Evolutionary conservation across 1,284 basidiomycete species (phyloP), one percentile per base, ranked within the genome.

Genomic region (Melampsora americana): DNA sequence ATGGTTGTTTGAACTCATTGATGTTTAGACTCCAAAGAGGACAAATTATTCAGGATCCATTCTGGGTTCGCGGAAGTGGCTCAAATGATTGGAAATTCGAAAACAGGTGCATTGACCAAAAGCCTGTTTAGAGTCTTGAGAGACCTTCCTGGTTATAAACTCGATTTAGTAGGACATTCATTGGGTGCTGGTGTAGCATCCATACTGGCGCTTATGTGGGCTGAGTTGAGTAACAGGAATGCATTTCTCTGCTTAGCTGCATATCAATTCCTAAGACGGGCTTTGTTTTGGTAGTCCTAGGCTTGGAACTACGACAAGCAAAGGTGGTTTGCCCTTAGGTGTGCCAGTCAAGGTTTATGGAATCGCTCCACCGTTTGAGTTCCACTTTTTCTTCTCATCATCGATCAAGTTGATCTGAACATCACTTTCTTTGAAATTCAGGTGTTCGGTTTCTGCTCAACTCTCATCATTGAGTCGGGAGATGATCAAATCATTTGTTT

Each of bases 131-230:
- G 46, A 62, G 50, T 53, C 1, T 12, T 53, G 50, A 53, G 50
- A 26, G 20, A 53, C 18, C 18, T 20, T 6, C 23, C 50, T 53
- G 50, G 50, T 20, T 53, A 53, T 53, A 71, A 80, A 26, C 80
- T 86, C 53, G 82, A 85, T 12, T 75, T 86, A 20, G 80, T 82
- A 0, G 93, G 93, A 1, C 93, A 95, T 82, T 92, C 91, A 81
- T 86, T 95, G 2, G 93, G 93, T 11, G 92, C 92, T 5, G 93
- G 92, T 0, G 90, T 94, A 0, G 90, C 90, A 12, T 86, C 88
- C 0, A 84, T 92, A 14, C 84, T 92, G n/a, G 90, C 88, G 48
- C 83, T 93, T 82, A 90, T 91, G 87, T 93, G 92, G 92, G 90
- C 90, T 1, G 89, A 92, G 81, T 90, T 20, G 85, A 84, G 78